Evolutionary conservation across 1,284 basidiomycete species (phyloP).

Genomic region (Fomes fomentarius): DNA sequence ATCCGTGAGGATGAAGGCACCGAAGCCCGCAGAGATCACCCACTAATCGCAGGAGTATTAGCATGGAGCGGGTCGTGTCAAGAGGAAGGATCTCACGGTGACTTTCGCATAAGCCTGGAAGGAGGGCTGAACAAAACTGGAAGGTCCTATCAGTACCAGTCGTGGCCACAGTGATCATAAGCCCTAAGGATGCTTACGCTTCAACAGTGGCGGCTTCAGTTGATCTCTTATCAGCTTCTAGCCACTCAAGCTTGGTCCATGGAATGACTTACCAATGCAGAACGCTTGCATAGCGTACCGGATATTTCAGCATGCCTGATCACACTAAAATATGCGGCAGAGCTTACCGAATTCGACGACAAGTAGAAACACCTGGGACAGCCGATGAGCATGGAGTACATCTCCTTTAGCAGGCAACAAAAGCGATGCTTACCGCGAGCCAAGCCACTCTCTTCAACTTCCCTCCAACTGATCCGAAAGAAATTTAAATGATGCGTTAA

Average conservation of each 20-base stretch:
- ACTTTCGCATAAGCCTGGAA: background rate
- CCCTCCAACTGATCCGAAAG: background rate
- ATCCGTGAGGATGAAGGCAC: too few relatives aligned
- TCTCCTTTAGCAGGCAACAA: background rate
- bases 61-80: too few relatives aligned
- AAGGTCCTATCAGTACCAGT: background rate
- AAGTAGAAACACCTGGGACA: background rate
- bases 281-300: background rate
- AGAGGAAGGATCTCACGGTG: background rate
- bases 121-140: background rate
- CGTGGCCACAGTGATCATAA: background rate
- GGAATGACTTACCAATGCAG: background rate
- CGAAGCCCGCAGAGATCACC: too few relatives aligned
- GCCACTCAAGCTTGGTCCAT: background rate
- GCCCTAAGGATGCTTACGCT: background rate
- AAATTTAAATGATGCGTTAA: too few relatives aligned
- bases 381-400: background rate
- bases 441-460: background rate
- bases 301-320: background rate
- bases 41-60: too few relatives aligned
- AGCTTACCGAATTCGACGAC: background rate
- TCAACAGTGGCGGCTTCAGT: constrained; percentile 1
- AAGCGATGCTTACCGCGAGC: background rate
- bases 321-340: background rate
- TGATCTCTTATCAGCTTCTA: background rate